Percentiles rank a stretch among this genome's conserved stretches.
These are phyloP conservation scores for Olyra latifolia DNA, from an alignment of 176 grass and related monocot species.

Conservation along the genomic window DNA sequence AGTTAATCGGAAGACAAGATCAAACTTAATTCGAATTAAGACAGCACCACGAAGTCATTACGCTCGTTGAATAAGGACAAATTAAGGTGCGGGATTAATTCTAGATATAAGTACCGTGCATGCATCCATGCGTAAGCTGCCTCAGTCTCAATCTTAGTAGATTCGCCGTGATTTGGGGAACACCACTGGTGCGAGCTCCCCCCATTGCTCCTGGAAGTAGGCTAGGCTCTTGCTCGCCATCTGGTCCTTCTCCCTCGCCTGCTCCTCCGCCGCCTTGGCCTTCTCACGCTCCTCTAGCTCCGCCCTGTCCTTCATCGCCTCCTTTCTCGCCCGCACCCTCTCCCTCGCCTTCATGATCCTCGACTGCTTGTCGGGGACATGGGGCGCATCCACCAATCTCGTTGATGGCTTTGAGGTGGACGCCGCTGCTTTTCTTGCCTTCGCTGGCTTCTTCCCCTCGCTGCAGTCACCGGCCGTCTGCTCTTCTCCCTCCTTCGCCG, in stretches of 20 bases:
- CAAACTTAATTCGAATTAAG: conserved; percentile 19
- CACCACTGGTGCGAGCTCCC: conserved; percentile 50
- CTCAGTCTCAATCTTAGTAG: conserved; percentile 20
- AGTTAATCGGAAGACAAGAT: conserved; percentile 29
- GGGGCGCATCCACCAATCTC: conserved; percentile 35
- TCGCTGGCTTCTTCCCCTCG: neutral
- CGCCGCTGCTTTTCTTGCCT: conserved; percentile 30
- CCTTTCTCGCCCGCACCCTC: conserved; percentile 47
- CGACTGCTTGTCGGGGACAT: conserved; percentile 60
- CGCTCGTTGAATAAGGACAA: neutral
- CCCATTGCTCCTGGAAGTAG: conserved; percentile 57
- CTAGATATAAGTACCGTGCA: conserved; percentile 16
- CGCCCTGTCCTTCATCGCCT: too few species aligned
- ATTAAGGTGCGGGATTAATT: conserved; percentile 22
- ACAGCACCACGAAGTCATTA: conserved; percentile 20
- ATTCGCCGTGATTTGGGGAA: conserved; percentile 37
- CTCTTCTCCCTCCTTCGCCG: neutral
- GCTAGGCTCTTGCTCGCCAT: conserved; percentile 33
- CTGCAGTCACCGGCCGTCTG: too few species aligned
- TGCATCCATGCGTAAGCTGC: neutral
- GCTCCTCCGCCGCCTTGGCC: conserved; percentile 8
- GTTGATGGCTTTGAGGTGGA: conserved; percentile 41
- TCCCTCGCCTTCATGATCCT: conserved; percentile 70
- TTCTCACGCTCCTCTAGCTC: too few species aligned
- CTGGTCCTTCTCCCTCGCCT: conserved; percentile 79